Conservation (phyloP, 1,139 yeast species). For the Protomyces arabidopsidicola region DNA sequence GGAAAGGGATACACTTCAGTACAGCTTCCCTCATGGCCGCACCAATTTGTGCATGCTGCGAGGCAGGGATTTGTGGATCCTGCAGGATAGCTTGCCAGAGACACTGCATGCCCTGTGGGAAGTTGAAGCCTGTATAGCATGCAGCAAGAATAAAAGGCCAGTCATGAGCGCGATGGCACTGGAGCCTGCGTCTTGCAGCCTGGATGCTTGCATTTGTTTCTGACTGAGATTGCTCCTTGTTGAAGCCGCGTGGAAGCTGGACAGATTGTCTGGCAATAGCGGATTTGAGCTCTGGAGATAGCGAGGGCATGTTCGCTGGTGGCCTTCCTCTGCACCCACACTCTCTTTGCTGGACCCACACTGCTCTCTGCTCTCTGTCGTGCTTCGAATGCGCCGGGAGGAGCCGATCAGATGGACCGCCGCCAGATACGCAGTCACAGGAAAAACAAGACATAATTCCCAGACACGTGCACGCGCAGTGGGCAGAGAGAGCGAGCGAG, state of each 20-base stretch:
- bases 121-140: constrained; percentile 23
- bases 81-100: constrained; percentile 12
- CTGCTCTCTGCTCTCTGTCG: not conserved
- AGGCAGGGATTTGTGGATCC: not conserved
- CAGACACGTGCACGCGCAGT: not conserved
- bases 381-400: not conserved
- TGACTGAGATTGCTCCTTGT: not conserved
- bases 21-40: constrained; percentile 17
- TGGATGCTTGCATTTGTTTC: constrained; percentile 6
- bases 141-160: constrained; percentile 21
- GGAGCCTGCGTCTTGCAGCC: not conserved
- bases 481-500: too few relatives aligned
- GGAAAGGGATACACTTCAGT: constrained; percentile 19
- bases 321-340: too few relatives aligned
- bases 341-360: too few relatives aligned
- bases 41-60: constrained; percentile 3
- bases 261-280: not conserved
- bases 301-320: not conserved
- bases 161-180: not conserved
- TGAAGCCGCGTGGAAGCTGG: constrained; percentile 12
- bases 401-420: not conserved
- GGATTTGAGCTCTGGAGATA: not conserved
- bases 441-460: not conserved
- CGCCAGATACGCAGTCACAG: not conserved
- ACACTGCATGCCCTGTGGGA: constrained; percentile 1